These are phyloP conservation scores for Cystofilobasidium macerans DNA, from an alignment of 768 basidiomycete genomes.

Conservation along the genomic window DNA sequence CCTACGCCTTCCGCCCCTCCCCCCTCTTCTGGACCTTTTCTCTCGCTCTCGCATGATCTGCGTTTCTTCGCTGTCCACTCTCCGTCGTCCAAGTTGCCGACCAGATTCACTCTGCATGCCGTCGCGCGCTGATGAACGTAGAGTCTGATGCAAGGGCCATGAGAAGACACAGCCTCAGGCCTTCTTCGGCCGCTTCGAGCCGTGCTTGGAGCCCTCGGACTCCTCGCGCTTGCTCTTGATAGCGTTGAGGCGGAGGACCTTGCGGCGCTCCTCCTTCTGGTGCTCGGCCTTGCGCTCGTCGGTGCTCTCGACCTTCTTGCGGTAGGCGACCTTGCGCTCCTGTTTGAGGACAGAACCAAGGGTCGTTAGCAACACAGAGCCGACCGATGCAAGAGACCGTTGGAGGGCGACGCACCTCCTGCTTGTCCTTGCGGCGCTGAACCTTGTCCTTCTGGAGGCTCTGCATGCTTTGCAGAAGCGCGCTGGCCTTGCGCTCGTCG, in stretches of 20 bases:
- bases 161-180: too few relatives aligned
- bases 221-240: conserved; percentile 9
- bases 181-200: not conserved
- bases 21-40: too few relatives aligned
- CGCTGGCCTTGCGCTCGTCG: conserved; percentile 84
- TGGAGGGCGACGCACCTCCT: conserved; percentile 40
- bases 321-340: conserved; percentile 1
- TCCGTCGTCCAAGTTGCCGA: too few relatives aligned
- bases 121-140: too few relatives aligned
- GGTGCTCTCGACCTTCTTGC: conserved; percentile 6
- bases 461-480: conserved; percentile 83
- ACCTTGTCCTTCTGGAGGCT: conserved; percentile 84
- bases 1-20: too few relatives aligned
- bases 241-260: not conserved
- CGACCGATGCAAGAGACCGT: too few relatives aligned
- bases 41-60: too few relatives aligned
- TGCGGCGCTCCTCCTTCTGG: conserved; percentile 2
- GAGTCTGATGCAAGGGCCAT: too few relatives aligned
- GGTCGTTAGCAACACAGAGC: not conserved
- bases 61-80: too few relatives aligned
- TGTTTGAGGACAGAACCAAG: not conserved
- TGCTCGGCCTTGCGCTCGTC: conserved; percentile 1
- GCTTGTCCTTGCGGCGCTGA: conserved; percentile 65
- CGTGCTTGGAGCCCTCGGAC: not conserved
- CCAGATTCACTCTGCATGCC: too few relatives aligned